Conservation (phyloP, 2,329 filamentous ascomycete genomes). For the Penicillium psychrosexuale region DNA sequence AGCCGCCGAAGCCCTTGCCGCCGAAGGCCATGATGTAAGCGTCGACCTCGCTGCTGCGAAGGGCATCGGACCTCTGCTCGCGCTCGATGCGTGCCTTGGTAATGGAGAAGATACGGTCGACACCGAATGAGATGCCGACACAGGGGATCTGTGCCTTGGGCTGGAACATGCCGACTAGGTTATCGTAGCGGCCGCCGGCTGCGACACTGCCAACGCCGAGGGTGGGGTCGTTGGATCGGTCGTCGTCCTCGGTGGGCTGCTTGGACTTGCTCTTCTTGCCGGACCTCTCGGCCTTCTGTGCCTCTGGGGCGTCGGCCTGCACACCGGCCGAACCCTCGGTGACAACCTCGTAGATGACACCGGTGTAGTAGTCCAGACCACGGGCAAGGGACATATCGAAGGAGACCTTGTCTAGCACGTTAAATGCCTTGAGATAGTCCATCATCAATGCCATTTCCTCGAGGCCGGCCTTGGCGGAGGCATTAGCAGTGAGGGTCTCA, state of each 20-base stretch:
- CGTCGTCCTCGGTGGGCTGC: conserved; percentile 58
- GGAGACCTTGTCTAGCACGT: conserved; percentile 69
- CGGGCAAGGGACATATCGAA: conserved; percentile 89
- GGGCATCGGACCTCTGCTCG: conserved; percentile 51
- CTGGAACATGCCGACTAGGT: conserved; percentile 90
- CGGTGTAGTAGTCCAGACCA: conserved; percentile 90
- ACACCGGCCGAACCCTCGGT: conserved; percentile 69
- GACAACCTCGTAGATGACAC: conserved; percentile 84
- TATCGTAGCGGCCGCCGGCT: conserved; percentile 87
- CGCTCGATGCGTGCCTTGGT: conserved; percentile 72
- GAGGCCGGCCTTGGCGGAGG: conserved; percentile 73
- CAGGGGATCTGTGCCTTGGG: conserved; percentile 84
- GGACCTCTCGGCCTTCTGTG: conserved; percentile 33
- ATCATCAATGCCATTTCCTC: conserved; percentile 78
- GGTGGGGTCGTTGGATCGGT: conserved; percentile 73
- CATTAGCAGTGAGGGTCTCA: conserved; percentile 66
- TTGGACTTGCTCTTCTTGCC: conserved; percentile 50
- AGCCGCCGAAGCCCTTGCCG: conserved; percentile 75
- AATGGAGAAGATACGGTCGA: conserved; percentile 93
- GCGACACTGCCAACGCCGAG: conserved; percentile 84
- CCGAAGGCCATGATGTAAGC: conserved; percentile 95
- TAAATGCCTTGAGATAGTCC: conserved; percentile 75
- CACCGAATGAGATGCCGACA: conserved; percentile 87
- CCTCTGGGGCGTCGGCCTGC: conserved; percentile 40
- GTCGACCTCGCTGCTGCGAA: conserved; percentile 73